These are phyloP conservation scores for Ophiosphaerella herpotricha DNA, from an alignment of 2,329 filamentous ascomycete species.

Conservation along the genomic window DNA sequence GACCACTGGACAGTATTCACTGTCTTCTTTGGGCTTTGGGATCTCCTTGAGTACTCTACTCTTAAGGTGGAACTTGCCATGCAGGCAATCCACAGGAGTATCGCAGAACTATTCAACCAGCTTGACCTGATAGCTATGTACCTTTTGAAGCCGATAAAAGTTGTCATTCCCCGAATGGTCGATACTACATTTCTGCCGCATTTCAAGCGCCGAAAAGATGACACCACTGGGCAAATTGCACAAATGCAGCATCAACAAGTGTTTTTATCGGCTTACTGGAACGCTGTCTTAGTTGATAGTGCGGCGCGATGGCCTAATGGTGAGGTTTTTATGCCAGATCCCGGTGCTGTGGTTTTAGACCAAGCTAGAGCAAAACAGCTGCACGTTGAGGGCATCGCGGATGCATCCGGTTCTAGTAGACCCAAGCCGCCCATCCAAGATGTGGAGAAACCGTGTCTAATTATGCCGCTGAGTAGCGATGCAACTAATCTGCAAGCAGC, in stretches of 20 bases:
- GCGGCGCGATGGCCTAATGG: constrained; percentile 38
- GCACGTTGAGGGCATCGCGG: constrained; percentile 35
- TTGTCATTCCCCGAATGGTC: constrained; percentile 38
- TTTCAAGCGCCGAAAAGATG: constrained; percentile 32
- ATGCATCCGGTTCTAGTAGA: constrained; percentile 38
- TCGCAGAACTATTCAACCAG: constrained; percentile 39
- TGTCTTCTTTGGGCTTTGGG: constrained; percentile 45
- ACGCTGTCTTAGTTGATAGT: constrained; percentile 35
- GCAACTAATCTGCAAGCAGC: constrained; percentile 31
- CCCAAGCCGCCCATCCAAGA: constrained; percentile 40
- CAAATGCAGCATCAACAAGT: constrained; percentile 40
- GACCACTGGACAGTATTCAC: constrained; percentile 43
- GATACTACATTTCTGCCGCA: constrained; percentile 45
- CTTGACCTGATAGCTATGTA: constrained; percentile 40
- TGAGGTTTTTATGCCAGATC: constrained; percentile 38
- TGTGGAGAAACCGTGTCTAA: constrained; percentile 41
- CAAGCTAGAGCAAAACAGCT: constrained; percentile 42
- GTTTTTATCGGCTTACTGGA: constrained; percentile 44
- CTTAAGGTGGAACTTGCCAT: constrained; percentile 34
- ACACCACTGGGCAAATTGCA: constrained; percentile 31
- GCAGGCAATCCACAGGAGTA: constrained; percentile 38
- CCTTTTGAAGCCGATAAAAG: constrained; percentile 24
- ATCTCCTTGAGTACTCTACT: constrained; percentile 39
- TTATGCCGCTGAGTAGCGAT: constrained; percentile 14
- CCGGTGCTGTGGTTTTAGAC: constrained; percentile 40